Percentiles rank a stretch among this genome's conserved stretches.
phyloP scores from a whole-genome alignment of 2,329 filamentous ascomycete genomes.

The Neobulgaria alba region DNA sequence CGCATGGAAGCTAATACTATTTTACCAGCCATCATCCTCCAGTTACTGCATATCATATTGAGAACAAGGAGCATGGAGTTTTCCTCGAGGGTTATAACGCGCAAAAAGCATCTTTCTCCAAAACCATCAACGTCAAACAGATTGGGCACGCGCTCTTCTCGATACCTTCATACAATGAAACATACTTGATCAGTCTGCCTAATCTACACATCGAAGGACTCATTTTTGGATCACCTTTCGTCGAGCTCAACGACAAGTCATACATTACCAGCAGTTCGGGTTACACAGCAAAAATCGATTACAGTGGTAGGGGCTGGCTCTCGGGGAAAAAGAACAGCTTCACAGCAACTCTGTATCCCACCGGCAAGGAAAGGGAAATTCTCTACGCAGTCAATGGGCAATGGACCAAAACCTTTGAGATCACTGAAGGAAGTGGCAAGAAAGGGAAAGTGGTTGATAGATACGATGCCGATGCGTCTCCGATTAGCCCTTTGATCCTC shows the following conservation, averaged over 20 bases:
- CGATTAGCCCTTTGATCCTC: constrained; percentile 60
- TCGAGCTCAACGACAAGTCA: constrained; percentile 79
- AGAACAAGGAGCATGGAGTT: constrained; percentile 76
- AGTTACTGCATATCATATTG: constrained; percentile 88
- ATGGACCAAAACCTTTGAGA: constrained; percentile 77
- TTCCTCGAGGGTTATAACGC: constrained; percentile 83
- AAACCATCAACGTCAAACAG: constrained; percentile 91
- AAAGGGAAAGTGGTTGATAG: constrained; percentile 46
- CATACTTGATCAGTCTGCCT: constrained; percentile 86
- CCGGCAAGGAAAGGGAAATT: constrained; percentile 62
- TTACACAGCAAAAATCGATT: constrained; percentile 84
- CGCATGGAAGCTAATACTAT: neutral
- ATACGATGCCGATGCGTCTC: constrained; percentile 49
- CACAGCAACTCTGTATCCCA: constrained; percentile 62
- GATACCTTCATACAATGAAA: constrained; percentile 48
- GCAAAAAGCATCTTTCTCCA: constrained; percentile 90
- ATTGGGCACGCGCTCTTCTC: constrained; percentile 82
- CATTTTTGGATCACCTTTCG: constrained; percentile 76
- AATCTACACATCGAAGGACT: constrained; percentile 89
- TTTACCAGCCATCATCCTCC: constrained; percentile 72
- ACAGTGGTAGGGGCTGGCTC: constrained; percentile 88
- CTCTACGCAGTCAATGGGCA: constrained; percentile 80
- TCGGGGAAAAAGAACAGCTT: constrained; percentile 94
- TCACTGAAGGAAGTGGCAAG: constrained; percentile 57
- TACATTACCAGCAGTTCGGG: constrained; percentile 83